Evolutionary conservation across 768 basidiomycete genomes (phyloP).

Genomic region (Rhizopogon vesiculosus): DNA sequence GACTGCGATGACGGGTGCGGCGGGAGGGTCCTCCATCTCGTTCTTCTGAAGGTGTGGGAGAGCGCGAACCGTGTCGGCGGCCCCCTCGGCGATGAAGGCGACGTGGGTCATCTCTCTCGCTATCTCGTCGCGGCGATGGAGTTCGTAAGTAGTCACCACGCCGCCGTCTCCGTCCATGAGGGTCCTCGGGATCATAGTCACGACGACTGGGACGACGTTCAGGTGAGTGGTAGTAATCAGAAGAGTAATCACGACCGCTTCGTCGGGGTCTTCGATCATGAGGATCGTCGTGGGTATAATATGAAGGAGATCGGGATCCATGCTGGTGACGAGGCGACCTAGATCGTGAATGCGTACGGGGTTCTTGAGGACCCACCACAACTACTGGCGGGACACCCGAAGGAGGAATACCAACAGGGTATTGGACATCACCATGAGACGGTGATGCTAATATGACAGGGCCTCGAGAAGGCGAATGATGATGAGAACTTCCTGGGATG

Average conservation of each 20-base stretch:
- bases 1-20: too few species aligned
- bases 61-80: too few species aligned
- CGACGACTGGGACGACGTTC: slow-evolving; percentile 6
- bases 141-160: background rate
- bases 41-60: too few species aligned
- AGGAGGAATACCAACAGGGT: slow-evolving; percentile 8
- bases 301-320: slow-evolving; percentile 4
- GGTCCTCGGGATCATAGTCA: slow-evolving; percentile 6
- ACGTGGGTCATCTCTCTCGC: background rate
- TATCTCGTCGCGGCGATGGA: background rate
- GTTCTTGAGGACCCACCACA: slow-evolving; percentile 6
- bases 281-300: slow-evolving; percentile 2
- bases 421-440: slow-evolving; percentile 10
- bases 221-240: slow-evolving; percentile 6
- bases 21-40: too few species aligned
- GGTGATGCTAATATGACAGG: slow-evolving; percentile 15
- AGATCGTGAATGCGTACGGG: slow-evolving; percentile 7
- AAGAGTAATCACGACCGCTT: background rate
- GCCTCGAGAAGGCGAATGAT: slow-evolving; percentile 16
- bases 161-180: slow-evolving; percentile 2
- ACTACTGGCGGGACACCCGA: slow-evolving; percentile 8
- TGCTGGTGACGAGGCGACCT: slow-evolving; percentile 16
- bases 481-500: slow-evolving; percentile 10
- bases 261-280: slow-evolving; percentile 2
- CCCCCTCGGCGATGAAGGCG: too few species aligned